Percentiles rank a stretch among this genome's conserved stretches.
These are phyloP conservation scores for Hermanozyma aechmeae DNA, from an alignment of 805 yeast genomes.

Conservation along the genomic window DNA sequence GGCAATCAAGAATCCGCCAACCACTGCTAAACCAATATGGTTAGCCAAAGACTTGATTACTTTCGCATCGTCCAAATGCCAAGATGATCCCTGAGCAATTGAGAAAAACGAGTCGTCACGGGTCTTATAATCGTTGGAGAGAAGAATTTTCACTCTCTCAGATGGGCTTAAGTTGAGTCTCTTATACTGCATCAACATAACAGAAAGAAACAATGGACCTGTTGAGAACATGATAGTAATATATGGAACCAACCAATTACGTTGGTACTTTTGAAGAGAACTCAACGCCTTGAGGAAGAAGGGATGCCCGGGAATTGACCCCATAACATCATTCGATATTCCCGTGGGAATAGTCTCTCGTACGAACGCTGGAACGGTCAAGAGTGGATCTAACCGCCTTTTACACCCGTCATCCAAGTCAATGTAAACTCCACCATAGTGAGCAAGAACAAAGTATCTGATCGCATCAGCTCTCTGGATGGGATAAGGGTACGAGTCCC, in stretches of 20 bases:
- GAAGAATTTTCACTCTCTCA: conserved; percentile 57
- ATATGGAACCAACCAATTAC: conserved; percentile 78
- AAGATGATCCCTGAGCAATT: conserved; percentile 76
- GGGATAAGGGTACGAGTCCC: conserved; percentile 69
- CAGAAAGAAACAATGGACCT: conserved; percentile 82
- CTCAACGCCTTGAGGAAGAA: conserved; percentile 67
- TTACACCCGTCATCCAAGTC: conserved; percentile 88
- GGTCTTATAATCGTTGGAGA: conserved; percentile 65
- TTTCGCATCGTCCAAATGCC: conserved; percentile 87
- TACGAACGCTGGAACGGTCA: conserved; percentile 77
- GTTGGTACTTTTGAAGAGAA: conserved; percentile 47
- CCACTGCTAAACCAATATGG: conserved; percentile 64
- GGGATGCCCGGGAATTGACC: conserved; percentile 78
- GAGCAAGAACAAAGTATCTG: conserved; percentile 72
- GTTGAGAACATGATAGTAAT: conserved; percentile 89
- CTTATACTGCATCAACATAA: conserved; percentile 80
- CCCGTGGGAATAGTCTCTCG: conserved; percentile 88
- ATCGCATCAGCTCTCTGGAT: conserved; percentile 89
- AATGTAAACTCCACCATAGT: conserved; percentile 84
- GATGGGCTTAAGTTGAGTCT: conserved; percentile 67
- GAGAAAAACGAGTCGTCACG: conserved; percentile 57
- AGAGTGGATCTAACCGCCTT: conserved; percentile 68
- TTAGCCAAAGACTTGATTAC: conserved; percentile 64
- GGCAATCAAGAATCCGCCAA: conserved; percentile 60
- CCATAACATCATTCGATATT: conserved; percentile 89